Evolutionary conservation across 2,329 filamentous ascomycete species (phyloP), one percentile per base, ranked within the genome.

Genomic region (Fusarium beomiforme): DNA sequence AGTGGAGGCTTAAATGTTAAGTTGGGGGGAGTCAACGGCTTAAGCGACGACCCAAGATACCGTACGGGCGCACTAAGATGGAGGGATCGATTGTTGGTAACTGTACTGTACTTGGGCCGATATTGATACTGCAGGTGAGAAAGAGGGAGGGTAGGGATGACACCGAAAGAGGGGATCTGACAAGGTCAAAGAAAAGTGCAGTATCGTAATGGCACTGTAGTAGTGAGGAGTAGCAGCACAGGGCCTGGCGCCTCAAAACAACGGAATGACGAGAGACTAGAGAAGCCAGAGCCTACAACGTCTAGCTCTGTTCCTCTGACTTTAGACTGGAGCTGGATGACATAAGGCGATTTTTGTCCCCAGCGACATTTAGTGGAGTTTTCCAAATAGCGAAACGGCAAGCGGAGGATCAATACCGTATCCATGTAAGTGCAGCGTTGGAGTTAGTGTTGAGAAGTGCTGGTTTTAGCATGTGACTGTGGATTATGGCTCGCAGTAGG

Each of bases 381-480:
- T 72, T 61, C 71, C 65, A 67, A 57, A 64, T 33, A 66, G 65
- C 71, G 71, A 68, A 29, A 71, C 36, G 29, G 34, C 37, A 21
- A 34, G 23, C 49, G 46, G 36, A 62, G 47, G n/a, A 59, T 58
- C 6, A 29, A 23, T 31, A 41, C 10, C 11, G 33, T n/a, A n/a
- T n/a, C n/a, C n/a, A n/a, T n/a, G n/a, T 29, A 23, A 29, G 34
- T 37, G 23, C 41, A 49, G 37, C 21, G 37, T 36, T 36, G 21
- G 29, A 34, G 29, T 29, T 29, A 29, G 26, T 33, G 58, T 26
- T 64, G 16, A 44, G 44, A 63, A 58, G 59, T 44, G 41, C 49
- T 37, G 56, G 39, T 66, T 57, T 68, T 70, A 66, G 67, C 73
- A 75, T 76, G 71, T 76, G 74, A 75, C 67, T 71, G 62, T 50